phyloP scores from a whole-genome alignment of 352 stramenopile species.

The Thalassiosira delicatula region DNA sequence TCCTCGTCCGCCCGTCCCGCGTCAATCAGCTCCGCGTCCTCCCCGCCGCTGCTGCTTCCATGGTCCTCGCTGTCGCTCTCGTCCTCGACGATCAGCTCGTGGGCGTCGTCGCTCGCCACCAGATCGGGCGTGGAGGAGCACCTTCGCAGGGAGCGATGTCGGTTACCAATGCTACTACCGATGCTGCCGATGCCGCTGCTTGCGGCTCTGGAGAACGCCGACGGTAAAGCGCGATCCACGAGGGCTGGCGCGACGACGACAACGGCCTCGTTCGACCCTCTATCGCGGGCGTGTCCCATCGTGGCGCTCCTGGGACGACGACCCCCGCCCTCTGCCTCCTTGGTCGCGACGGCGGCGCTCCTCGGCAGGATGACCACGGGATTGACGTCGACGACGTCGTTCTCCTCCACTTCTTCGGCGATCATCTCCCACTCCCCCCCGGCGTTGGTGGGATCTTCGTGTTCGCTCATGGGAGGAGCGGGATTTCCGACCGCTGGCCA shows the following conservation, averaged over 20 bases:
- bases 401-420: conserved; percentile 28
- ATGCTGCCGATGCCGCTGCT: neutral
- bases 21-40: conserved; percentile 20
- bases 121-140: conserved; percentile 68
- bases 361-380: conserved; percentile 33
- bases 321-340: neutral
- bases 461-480: neutral
- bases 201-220: too few species aligned
- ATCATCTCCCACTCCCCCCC: conserved; percentile 64
- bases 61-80: conserved; percentile 50
- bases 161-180: conserved; percentile 5
- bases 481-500: conserved; percentile 41
- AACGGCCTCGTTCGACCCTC: too few species aligned
- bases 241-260: too few species aligned
- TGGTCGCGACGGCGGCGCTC: neutral
- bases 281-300: conserved; percentile 28
- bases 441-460: conserved; percentile 15
- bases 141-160: conserved; percentile 31
- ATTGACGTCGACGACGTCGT: neutral
- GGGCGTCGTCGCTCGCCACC: conserved; percentile 46
- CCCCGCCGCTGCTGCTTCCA: too few species aligned
- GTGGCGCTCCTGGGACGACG: conserved; percentile 54
- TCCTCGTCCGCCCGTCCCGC: conserved; percentile 23
- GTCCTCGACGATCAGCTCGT: conserved; percentile 51
- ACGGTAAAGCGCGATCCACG: too few species aligned